phyloP scores from a whole-genome alignment of 2,329 filamentous ascomycete genomes.

The Ophiostoma ips region DNA sequence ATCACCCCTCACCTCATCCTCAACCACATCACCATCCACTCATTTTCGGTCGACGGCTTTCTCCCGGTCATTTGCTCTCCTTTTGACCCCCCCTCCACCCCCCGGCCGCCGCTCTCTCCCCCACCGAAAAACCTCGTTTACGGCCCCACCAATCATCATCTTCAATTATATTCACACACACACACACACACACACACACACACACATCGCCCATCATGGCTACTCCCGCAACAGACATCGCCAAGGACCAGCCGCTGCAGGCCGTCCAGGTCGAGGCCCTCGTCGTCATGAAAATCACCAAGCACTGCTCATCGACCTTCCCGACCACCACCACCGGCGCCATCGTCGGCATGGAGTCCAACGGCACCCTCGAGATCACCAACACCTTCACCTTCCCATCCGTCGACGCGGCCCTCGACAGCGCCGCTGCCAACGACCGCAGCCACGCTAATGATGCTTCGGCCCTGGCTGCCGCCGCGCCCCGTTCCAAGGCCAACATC shows the following conservation, averaged over 20 bases:
- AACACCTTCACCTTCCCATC: conserved; percentile 92
- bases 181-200: neutral
- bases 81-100: neutral
- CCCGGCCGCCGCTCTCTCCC: neutral
- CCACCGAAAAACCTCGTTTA: neutral
- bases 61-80: neutral
- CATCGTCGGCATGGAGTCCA: conserved; percentile 84
- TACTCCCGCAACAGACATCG: conserved; percentile 29
- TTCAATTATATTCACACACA: neutral
- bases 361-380: conserved; percentile 72
- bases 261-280: conserved; percentile 89
- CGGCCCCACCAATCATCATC: neutral
- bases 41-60: neutral
- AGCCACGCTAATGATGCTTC: conserved; percentile 60
- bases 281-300: conserved; percentile 97
- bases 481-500: conserved; percentile 79
- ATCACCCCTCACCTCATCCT: neutral
- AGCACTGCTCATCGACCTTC: conserved; percentile 79
- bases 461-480: conserved; percentile 70
- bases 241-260: conserved; percentile 57
- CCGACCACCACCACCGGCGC: conserved; percentile 81
- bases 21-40: neutral
- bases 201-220: conserved; percentile 7
- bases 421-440: conserved; percentile 9
- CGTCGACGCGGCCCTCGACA: conserved; percentile 55